A percentile compares a stretch with the other conserved stretches of the same genome.
These are phyloP conservation scores for Saposhnikovia divaricata DNA, from an alignment of 129 eudicot species.

Conservation along the genomic window DNA sequence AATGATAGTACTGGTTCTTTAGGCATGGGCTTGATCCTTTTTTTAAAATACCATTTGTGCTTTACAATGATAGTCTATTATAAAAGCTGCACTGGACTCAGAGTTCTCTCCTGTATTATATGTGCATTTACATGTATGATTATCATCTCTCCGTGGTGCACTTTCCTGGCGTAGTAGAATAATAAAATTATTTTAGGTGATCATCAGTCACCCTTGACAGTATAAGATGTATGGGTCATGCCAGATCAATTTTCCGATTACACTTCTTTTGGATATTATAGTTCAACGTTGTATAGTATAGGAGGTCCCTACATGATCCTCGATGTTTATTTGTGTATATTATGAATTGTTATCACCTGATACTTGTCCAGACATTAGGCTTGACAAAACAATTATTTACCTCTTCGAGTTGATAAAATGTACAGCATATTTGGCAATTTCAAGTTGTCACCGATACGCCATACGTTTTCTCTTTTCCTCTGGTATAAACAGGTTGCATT, in stretches of 20 bases:
- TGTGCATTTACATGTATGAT: background rate
- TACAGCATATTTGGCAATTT: background rate
- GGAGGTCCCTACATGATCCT: background rate
- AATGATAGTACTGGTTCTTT: background rate
- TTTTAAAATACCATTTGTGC: background rate
- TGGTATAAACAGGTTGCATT: background rate
- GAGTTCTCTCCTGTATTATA: background rate
- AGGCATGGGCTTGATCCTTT: background rate
- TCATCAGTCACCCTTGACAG: background rate
- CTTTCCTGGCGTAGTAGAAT: background rate
- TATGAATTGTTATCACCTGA: background rate
- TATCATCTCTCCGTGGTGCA: background rate
- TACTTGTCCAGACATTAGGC: background rate
- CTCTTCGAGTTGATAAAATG: background rate
- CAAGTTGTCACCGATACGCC: background rate
- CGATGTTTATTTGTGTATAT: background rate
- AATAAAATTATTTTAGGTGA: background rate
- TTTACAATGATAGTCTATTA: background rate
- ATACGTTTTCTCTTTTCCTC: background rate
- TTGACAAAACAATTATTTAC: background rate
- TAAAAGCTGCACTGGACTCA: background rate
- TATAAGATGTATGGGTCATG: background rate
- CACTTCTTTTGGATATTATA: background rate
- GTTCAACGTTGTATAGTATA: background rate
- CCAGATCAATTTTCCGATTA: background rate